A percentile compares a stretch with the other conserved stretches of the same genome.
These are phyloP conservation scores for Globisporangium radiosum DNA, from an alignment of 352 stramenopile genomes.

Conservation along the genomic window DNA sequence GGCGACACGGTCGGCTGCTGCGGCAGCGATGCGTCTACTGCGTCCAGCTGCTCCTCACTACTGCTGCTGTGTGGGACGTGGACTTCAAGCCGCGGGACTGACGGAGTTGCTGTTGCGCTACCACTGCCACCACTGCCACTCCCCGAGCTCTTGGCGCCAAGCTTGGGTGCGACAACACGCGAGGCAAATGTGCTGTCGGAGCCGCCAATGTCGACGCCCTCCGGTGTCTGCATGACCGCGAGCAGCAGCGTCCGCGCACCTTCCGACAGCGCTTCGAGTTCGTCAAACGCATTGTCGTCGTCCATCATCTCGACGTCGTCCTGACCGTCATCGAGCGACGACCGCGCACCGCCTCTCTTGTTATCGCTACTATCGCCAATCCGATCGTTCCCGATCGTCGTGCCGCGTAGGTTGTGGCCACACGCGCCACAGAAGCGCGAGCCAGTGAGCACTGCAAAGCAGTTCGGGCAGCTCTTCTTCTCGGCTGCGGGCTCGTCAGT, in stretches of 20 bases:
- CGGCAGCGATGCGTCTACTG: neutral
- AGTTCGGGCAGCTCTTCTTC: conserved; percentile 84
- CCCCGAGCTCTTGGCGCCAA: neutral
- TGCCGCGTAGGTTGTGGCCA: conserved; percentile 82
- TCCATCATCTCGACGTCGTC: conserved; percentile 60
- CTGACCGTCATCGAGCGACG: conserved; percentile 26
- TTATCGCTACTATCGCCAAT: conserved; percentile 14
- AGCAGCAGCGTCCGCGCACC: conserved; percentile 77
- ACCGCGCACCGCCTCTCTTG: conserved; percentile 13
- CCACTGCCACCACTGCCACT: neutral
- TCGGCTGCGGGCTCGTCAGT: conserved; percentile 64
- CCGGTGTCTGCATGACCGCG: conserved; percentile 84
- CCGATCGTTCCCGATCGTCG: conserved; percentile 47
- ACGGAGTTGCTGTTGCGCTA: neutral
- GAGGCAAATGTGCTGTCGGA: conserved; percentile 39
- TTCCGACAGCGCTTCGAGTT: conserved; percentile 83
- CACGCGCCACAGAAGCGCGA: conserved; percentile 85
- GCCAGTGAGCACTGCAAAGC: conserved; percentile 75
- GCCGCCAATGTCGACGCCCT: conserved; percentile 73
- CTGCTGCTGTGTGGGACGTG: conserved; percentile 14
- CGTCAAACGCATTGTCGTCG: conserved; percentile 82
- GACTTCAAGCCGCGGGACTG: conserved; percentile 2
- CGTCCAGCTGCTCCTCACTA: conserved; percentile 8
- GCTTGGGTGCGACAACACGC: conserved; percentile 9
- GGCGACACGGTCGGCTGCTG: conserved; percentile 7